phyloP scores from a whole-genome alignment of 2,329 filamentous ascomycete genomes.

The Colletotrichum lindemuthianum region DNA sequence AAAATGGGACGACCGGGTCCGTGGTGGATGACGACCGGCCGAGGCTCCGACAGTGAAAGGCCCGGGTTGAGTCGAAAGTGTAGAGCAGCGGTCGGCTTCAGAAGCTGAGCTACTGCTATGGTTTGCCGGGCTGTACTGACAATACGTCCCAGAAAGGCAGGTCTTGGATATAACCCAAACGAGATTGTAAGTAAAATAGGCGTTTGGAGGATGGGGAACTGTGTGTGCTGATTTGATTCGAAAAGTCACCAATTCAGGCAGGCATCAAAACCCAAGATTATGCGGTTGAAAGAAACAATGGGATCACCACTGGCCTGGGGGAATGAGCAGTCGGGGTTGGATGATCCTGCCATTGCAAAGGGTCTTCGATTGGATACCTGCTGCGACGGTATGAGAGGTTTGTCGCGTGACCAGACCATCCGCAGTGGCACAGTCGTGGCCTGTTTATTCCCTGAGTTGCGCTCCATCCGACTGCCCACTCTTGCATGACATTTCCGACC shows the following conservation, averaged over 20 bases:
- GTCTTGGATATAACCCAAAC: too few relatives aligned
- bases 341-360: slow-evolving; percentile 6
- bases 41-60: neutral
- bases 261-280: neutral
- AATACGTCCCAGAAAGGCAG: too few relatives aligned
- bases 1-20: slow-evolving; percentile 16
- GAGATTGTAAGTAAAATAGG: too few relatives aligned
- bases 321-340: slow-evolving; percentile 8
- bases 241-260: neutral
- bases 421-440: slow-evolving; percentile 32
- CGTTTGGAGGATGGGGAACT: too few relatives aligned
- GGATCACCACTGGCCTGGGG: slow-evolving; percentile 3
- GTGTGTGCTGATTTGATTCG: too few relatives aligned
- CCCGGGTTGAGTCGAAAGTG: too few relatives aligned
- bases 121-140: too few relatives aligned
- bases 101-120: neutral
- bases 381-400: slow-evolving; percentile 25
- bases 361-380: slow-evolving; percentile 15
- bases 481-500: slow-evolving; percentile 2
- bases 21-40: slow-evolving; percentile 3
- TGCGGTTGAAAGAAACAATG: slow-evolving; percentile 24
- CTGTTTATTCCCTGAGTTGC: slow-evolving; percentile 16
- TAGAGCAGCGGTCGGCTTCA: too few relatives aligned
- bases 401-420: slow-evolving; percentile 31
- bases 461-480: slow-evolving; percentile 26